Conservation (phyloP, 176 grass and related monocot genomes). For the Raddia guianensis region DNA sequence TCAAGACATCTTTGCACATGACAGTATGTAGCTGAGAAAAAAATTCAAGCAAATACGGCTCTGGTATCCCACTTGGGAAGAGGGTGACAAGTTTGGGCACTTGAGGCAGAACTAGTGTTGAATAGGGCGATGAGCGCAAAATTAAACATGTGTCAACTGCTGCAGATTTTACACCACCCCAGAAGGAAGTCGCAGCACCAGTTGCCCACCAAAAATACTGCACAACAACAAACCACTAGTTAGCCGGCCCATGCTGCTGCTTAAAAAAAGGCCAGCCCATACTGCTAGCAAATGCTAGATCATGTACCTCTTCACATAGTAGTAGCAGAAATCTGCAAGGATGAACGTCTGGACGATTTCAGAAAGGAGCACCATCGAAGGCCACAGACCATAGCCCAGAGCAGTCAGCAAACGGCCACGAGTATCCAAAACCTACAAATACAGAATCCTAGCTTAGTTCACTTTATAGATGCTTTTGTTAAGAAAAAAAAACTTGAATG, state of each 20-base stretch:
- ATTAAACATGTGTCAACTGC: constrained; percentile 18
- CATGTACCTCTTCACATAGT: constrained; percentile 89
- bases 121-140: background rate
- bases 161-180: constrained; percentile 71
- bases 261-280: no score
- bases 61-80: constrained; percentile 31
- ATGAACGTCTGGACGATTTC: constrained; percentile 98
- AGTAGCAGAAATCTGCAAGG: constrained; percentile 99
- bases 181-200: constrained; percentile 90
- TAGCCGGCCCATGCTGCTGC: background rate
- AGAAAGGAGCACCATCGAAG: constrained; percentile 86
- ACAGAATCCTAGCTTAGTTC: background rate
- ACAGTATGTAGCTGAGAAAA: constrained; percentile 35
- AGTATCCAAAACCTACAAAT: constrained; percentile 85
- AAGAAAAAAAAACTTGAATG: background rate
- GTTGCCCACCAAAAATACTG: constrained; percentile 85
- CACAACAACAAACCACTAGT: background rate
- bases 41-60: constrained; percentile 23
- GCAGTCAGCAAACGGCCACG: constrained; percentile 84
- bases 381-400: constrained; percentile 89
- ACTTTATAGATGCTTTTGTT: background rate
- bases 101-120: background rate
- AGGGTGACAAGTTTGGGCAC: constrained; percentile 23
- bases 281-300: background rate
- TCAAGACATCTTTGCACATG: constrained; percentile 15